Percentiles rank a stretch among this genome's conserved stretches.
These are phyloP conservation scores for Ligustrum vulgare DNA, from an alignment of 257 asterid genomes.

Conservation along the genomic window DNA sequence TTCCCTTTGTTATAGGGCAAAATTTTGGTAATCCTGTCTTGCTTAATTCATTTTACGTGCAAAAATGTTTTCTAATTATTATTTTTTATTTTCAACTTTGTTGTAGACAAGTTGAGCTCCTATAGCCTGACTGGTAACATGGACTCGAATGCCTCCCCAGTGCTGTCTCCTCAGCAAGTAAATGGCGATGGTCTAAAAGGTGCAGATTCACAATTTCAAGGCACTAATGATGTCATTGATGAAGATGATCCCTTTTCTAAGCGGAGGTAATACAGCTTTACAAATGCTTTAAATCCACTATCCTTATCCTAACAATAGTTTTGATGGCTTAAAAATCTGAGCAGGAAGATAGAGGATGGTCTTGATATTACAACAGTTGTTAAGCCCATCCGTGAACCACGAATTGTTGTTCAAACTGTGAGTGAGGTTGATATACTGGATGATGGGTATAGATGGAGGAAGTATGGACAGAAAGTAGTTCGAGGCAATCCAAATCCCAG, in stretches of 20 bases:
- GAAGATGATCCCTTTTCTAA: conserved; percentile 76
- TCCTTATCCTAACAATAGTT: conserved; percentile 12
- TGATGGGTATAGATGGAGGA: conserved; percentile 98
- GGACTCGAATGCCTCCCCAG: conserved; percentile 65
- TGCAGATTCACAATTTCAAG: conserved; percentile 50
- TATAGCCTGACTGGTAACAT: conserved; percentile 22
- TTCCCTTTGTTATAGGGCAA: not conserved
- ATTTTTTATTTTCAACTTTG: conserved; percentile 5
- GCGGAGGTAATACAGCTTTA: conserved; percentile 54
- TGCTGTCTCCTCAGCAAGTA: conserved; percentile 64
- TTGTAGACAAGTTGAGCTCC: conserved; percentile 57
- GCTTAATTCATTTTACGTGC: not conserved
- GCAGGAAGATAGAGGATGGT: conserved; percentile 82
- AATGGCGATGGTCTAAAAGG: conserved; percentile 63
- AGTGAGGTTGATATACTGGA: conserved; percentile 98
- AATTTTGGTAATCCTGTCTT: conserved; percentile 11
- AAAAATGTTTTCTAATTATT: not conserved
- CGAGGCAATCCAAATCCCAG: conserved; percentile 99
- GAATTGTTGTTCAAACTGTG: conserved; percentile 95
- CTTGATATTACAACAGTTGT: conserved; percentile 74
- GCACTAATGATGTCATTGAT: conserved; percentile 61
- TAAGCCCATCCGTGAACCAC: conserved; percentile 97
- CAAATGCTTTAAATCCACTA: conserved; percentile 1
- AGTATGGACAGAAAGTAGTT: conserved; percentile 97
- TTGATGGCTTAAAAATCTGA: conserved; percentile 21